A percentile compares a stretch with the other conserved stretches of the same genome.
Conservation (phyloP, 345 rosid genomes). For the Chamaenerion angustifolium region DNA sequence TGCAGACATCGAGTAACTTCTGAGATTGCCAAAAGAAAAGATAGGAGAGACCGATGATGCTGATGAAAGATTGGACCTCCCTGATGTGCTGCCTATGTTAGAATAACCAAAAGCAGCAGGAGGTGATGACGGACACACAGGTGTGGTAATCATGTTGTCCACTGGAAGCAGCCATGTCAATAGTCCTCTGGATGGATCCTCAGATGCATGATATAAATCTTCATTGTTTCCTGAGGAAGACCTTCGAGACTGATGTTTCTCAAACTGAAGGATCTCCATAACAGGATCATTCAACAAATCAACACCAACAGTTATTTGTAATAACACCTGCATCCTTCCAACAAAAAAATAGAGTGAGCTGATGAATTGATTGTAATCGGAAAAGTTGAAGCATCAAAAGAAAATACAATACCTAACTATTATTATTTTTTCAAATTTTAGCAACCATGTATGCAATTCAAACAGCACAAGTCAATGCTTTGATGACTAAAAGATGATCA, state of each 20-base stretch:
- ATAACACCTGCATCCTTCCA: slow-evolving; percentile 96
- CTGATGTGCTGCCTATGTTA: slow-evolving; percentile 37
- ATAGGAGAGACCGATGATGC: slow-evolving; percentile 65
- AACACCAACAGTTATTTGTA: slow-evolving; percentile 75
- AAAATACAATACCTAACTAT: too few relatives aligned
- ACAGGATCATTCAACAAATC: slow-evolving; percentile 62
- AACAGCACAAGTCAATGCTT: too few relatives aligned
- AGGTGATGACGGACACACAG: slow-evolving; percentile 41
- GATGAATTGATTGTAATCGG: slow-evolving; percentile 2
- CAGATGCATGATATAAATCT: slow-evolving; percentile 18
- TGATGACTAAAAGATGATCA: too few relatives aligned
- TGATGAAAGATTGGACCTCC: slow-evolving; percentile 31
- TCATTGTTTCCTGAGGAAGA: slow-evolving; percentile 21
- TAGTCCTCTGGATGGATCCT: slow-evolving; percentile 64
- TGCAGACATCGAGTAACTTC: slow-evolving; percentile 97
- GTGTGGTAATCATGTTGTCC: slow-evolving; percentile 53
- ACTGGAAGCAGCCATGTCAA: slow-evolving; percentile 93
- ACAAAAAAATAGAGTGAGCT: slow-evolving; percentile 45
- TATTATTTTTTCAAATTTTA: too few relatives aligned
- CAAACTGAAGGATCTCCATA: slow-evolving; percentile 95
- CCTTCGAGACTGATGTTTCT: slow-evolving; percentile 45
- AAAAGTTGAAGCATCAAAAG: neutral
- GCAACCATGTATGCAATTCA: too few relatives aligned
- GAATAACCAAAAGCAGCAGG: slow-evolving; percentile 39
- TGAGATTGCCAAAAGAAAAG: slow-evolving; percentile 70